A percentile compares a stretch with the other conserved stretches of the same genome.
These are phyloP conservation scores for Gypsophila paniculata DNA, from an alignment of 179 eudicot species.

Conservation along the genomic window DNA sequence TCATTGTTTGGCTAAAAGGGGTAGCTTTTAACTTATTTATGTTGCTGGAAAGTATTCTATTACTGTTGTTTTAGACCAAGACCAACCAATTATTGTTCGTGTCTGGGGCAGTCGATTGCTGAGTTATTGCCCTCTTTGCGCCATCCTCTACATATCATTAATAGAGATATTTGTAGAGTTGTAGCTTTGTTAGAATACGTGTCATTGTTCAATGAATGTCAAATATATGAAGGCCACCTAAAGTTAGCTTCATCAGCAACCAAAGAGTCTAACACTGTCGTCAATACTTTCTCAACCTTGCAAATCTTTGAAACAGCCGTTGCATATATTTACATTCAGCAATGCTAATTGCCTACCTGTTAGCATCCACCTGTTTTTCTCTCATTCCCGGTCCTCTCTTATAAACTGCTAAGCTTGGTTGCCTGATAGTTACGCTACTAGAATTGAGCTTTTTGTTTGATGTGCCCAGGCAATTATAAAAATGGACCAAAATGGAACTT, in stretches of 20 bases:
- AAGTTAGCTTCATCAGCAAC: neutral
- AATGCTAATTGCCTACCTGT: neutral
- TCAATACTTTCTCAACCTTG: conserved; percentile 7
- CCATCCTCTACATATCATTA: neutral
- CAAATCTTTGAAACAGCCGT: neutral
- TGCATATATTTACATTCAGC: conserved; percentile 1
- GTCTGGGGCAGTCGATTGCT: neutral
- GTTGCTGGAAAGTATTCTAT: neutral
- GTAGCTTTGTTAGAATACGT: neutral
- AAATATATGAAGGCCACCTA: neutral
- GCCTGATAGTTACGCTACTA: conserved; percentile 10
- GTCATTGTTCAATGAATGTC: neutral
- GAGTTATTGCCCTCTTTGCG: neutral
- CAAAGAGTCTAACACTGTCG: neutral
- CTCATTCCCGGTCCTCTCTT: conserved; percentile 5
- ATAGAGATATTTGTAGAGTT: neutral
- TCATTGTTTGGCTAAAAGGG: neutral
- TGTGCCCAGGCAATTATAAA: conserved; percentile 63
- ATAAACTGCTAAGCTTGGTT: neutral
- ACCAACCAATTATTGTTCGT: neutral
- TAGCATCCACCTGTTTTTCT: neutral
- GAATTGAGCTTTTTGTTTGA: conserved; percentile 6
- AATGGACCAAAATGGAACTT: conserved; percentile 74
- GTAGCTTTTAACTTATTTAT: neutral
- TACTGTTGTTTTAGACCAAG: neutral